Evolutionary conservation across 805 yeast species (phyloP), one percentile per base, ranked within the genome.

Genomic region (Pichia phayaonensis): DNA sequence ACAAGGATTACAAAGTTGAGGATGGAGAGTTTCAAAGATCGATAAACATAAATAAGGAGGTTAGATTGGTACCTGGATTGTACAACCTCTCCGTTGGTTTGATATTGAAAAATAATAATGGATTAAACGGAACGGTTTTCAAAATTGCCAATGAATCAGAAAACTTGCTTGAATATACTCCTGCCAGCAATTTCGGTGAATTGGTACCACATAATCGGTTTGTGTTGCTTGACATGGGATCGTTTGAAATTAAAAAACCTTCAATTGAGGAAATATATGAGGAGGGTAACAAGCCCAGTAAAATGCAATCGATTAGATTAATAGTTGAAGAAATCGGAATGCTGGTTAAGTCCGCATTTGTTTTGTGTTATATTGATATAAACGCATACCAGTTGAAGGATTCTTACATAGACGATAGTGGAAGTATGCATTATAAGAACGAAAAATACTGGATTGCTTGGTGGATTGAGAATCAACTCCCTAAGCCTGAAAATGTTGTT

Each of bases 71-170:
- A 1, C 75, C 77, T 0, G 83, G 80, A 4, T 59, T 61, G 15
- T 79, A 79, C 59, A 77, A 77, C 54, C 59, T 78, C 27, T 72
- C 77, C 42, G 71, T 77, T 46, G 83, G 80, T 0, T 59, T 79
- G 24, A 75, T 77, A 8, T 65, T 79, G n/a, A 75, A 76, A 47
- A 73, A 75, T 52, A 79, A 77, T 1, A 66, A 70, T 47, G 86
- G 86, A 0, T 61, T 81, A 26, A 84, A 84, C 2, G 79, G 84
- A 16, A 77, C 81, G 18, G 72, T 73, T 56, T 80, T 81, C 55
- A 77, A 72, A 55, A 67, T 80, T 8, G 58, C 61, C 20, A 68
- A 68, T 50, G 52, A 63, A 31, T 60, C 63, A 10, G 57, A 65
- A 16, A 59, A 59, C 21, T 53, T 68, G 23, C 66, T 73, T 47